These are phyloP conservation scores for Reticulascus tulasneorum DNA, from an alignment of 2,329 filamentous ascomycete species.

Conservation along the genomic window DNA sequence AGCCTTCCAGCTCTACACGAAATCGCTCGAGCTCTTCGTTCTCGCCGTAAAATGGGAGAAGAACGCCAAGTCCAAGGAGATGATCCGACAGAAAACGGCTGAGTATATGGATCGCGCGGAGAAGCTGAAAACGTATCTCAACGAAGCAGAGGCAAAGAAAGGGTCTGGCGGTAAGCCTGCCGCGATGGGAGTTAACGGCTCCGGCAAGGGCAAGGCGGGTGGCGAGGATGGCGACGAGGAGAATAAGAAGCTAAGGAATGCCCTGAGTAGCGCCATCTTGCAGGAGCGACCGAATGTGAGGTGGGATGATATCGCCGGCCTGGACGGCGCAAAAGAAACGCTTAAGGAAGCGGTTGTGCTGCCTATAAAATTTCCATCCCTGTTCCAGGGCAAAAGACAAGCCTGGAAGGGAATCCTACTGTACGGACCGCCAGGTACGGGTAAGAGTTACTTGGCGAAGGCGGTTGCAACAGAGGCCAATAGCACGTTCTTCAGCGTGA, in stretches of 20 bases:
- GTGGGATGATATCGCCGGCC: slow-evolving; percentile 96
- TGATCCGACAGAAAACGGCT: slow-evolving; percentile 90
- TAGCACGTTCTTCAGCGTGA: slow-evolving; percentile 98
- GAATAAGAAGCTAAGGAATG: slow-evolving; percentile 89
- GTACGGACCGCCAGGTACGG: slow-evolving; percentile 93
- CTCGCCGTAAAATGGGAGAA: slow-evolving; percentile 99
- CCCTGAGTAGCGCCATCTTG: slow-evolving; percentile 85
- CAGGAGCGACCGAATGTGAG: slow-evolving; percentile 94
- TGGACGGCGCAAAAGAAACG: slow-evolving; percentile 93
- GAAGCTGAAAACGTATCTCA: slow-evolving; percentile 90
- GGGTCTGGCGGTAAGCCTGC: slow-evolving; percentile 60
- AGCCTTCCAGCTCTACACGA: slow-evolving; percentile 94
- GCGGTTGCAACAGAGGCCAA: slow-evolving; percentile 97
- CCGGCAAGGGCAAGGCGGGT: slow-evolving; percentile 54
- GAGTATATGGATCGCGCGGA: slow-evolving; percentile 99
- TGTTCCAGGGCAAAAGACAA: slow-evolving; percentile 93
- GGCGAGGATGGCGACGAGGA: slow-evolving; percentile 80
- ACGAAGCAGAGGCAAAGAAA: slow-evolving; percentile 68
- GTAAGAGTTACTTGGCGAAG: slow-evolving; percentile 96
- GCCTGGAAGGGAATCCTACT: slow-evolving; percentile 98
- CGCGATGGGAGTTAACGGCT: slow-evolving; percentile 62
- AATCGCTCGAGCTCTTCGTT: slow-evolving; percentile 96
- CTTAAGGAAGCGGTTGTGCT: slow-evolving; percentile 96
- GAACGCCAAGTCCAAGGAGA: slow-evolving; percentile 93
- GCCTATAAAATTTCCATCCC: slow-evolving; percentile 95